Conservation (phyloP, 2,329 filamentous ascomycete genomes). For the Sporothrix schenckii region DNA sequence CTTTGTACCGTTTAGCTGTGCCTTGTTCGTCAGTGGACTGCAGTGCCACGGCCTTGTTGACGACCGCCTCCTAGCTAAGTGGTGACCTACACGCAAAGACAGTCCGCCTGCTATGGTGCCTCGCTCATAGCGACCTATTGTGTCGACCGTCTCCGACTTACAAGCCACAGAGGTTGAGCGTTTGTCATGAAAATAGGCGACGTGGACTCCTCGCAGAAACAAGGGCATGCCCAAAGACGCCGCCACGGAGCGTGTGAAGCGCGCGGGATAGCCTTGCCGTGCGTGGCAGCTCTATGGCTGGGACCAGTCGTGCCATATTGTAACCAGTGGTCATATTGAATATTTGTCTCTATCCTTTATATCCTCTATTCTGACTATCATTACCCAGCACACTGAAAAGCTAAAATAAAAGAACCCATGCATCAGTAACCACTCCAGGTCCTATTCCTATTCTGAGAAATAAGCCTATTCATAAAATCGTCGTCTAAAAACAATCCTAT, state of each 20-base stretch:
- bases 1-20: not conserved
- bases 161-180: not conserved
- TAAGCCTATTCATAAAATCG: not conserved
- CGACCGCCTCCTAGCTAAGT: not conserved
- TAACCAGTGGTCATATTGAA: not conserved
- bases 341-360: not conserved
- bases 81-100: not conserved
- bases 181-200: not conserved
- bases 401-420: not conserved
- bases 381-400: not conserved
- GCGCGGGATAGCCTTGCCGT: not conserved
- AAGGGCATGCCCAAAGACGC: not conserved
- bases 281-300: not conserved
- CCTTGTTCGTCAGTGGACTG: not conserved
- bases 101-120: not conserved
- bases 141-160: not conserved
- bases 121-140: not conserved
- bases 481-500: not conserved
- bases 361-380: not conserved
- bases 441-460: not conserved
- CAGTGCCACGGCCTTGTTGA: not conserved
- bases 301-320: not conserved
- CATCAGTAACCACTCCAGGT: not conserved
- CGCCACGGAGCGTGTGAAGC: not conserved
- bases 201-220: not conserved